phyloP scores from a whole-genome alignment of 768 basidiomycete genomes.

The Sporobolomyces roseus region DNA sequence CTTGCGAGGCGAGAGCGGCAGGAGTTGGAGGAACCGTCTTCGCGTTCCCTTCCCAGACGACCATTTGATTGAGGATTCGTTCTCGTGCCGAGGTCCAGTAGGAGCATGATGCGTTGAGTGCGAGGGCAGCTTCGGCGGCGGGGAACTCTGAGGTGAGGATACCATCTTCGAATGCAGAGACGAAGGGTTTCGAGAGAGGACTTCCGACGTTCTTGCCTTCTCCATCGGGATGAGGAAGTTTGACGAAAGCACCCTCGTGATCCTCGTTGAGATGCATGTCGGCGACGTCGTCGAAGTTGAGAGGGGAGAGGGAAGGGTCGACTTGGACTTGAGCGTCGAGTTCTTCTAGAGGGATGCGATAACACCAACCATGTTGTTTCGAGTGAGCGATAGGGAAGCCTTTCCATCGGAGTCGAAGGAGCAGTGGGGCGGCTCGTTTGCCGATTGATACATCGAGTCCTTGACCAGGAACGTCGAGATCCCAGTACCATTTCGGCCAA shows the following conservation, averaged over 20 bases:
- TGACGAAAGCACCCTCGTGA: constrained; percentile 64
- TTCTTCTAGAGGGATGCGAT: constrained; percentile 60
- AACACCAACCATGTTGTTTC: constrained; percentile 85
- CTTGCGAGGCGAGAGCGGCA: constrained; percentile 34
- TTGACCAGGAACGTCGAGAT: constrained; percentile 57
- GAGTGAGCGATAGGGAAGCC: constrained; percentile 80
- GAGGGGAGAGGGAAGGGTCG: constrained; percentile 54
- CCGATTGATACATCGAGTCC: constrained; percentile 82
- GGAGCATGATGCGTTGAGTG: constrained; percentile 88
- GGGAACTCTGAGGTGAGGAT: constrained; percentile 72
- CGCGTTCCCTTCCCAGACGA: constrained; percentile 66
- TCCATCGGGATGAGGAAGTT: constrained; percentile 93
- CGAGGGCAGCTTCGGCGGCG: constrained; percentile 76
- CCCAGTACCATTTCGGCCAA: constrained; percentile 99
- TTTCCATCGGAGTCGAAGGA: constrained; percentile 81
- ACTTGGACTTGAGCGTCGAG: constrained; percentile 43
- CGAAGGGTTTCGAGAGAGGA: constrained; percentile 81
- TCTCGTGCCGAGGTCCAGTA: constrained; percentile 97
- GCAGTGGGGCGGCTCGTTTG: constrained; percentile 73
- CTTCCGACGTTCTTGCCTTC: constrained; percentile 92
- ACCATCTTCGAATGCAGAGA: constrained; percentile 81
- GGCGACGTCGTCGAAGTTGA: constrained; percentile 62
- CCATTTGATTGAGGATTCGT: constrained; percentile 85
- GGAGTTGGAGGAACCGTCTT: constrained; percentile 26
- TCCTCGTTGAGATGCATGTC: constrained; percentile 60